Base-by-base conservation (phyloP, 2,329 filamentous ascomycete genomes). In the Phialophora tarda region DNA sequence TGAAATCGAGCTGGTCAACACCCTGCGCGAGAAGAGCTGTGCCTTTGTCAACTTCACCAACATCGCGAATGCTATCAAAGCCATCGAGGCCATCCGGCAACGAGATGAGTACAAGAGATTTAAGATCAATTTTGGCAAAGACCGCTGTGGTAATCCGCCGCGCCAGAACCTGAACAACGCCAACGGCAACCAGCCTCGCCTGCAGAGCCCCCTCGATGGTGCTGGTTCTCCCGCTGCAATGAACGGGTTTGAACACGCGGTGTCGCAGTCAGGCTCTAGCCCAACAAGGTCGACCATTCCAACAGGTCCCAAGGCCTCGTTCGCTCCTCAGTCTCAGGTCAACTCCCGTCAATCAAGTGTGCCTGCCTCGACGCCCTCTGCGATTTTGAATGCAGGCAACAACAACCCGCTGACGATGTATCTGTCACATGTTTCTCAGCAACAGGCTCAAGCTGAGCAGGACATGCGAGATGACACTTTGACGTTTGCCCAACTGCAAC, bases 11-110 rank as follows among this genome's bases (percentile, higher is more conserved):
- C 84, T 99, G 70, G 93, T 99, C 70, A 99, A 99, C 81, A 91
- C 95, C 17, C 83, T 99, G 67, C 90, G 95, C 62, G 95, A 99
- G 84, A 99, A 99, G 88, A 97, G 93, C 82, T 99, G 95, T 78
- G 95, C 95, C 0, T 99, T 99, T 77, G 95, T 99, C 78, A 99
- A 99, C 82, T 99, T 99, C 79, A 99, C 95, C 77, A 99, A 99
- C 82, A 99, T 99, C 77, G 95, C 95, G 76, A 99, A 99, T 74
- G 95, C 95, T 59, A 99, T 99, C 84, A 99, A 99, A 83, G 95
- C 95, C 0, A 99, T 99, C 71, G 95, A 99, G 80, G 95, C 93
- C 24, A 89, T 99, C 71, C 89, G 95, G 65, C 91, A 93, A 75
- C 93, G 93, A 76, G 95, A 98, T 51, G 95, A 99, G 76, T 99